phyloP scores from a whole-genome alignment of 2,329 filamentous ascomycete species.

The Pseudocercospora ulei region DNA sequence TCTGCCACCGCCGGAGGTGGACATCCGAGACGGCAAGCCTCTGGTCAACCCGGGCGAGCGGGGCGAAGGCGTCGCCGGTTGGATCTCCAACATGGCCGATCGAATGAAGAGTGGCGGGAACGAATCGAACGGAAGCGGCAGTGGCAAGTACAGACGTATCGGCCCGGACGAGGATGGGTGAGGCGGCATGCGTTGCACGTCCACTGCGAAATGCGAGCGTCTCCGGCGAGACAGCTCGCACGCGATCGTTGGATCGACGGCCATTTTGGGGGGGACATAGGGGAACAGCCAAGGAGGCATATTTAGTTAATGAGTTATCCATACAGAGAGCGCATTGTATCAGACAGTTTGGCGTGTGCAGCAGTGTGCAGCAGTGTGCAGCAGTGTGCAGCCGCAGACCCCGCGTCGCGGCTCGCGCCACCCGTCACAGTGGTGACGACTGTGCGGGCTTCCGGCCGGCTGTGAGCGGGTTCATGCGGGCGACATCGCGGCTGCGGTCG shows the following conservation, averaged over 20 bases:
- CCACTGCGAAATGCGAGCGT: slow-evolving; percentile 9
- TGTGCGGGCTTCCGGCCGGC: no score
- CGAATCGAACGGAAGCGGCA: slow-evolving; percentile 33
- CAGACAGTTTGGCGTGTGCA: no score
- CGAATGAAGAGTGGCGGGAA: slow-evolving; percentile 46
- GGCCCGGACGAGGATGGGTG: slow-evolving; percentile 38
- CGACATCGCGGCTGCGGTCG: no score
- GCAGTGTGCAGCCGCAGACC: no score
- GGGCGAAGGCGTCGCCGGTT: slow-evolving; percentile 54
- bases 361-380: no score
- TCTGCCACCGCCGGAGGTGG: slow-evolving; percentile 64
- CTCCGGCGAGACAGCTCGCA: slow-evolving; percentile 9
- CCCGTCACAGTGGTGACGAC: no score
- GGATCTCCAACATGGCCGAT: slow-evolving; percentile 53
- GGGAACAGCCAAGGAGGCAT: no score
- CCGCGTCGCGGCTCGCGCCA: no score
- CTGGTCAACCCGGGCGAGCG: slow-evolving; percentile 35
- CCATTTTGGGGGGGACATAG: no score
- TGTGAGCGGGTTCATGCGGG: no score
- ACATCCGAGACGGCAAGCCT: slow-evolving; percentile 44
- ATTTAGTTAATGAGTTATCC: no score
- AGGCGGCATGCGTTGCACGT: slow-evolving; percentile 7
- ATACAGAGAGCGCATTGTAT: no score
- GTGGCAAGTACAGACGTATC: slow-evolving; percentile 42
- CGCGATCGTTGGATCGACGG: slow-evolving; percentile 6